Evolutionary conservation across 441 rosid species (phyloP).

Genomic region (Daphne laureola): DNA sequence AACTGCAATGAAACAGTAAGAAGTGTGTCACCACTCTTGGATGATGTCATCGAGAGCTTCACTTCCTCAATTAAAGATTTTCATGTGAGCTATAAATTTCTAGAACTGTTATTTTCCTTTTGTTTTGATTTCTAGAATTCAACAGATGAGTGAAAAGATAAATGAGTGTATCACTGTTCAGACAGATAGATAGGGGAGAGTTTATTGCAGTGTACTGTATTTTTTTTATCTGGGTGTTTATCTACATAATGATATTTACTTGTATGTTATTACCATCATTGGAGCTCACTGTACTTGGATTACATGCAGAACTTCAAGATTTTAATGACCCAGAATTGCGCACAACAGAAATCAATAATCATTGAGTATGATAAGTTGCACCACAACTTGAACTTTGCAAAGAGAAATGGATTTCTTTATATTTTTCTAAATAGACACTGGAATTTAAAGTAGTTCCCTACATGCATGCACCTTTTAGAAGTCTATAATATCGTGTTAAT

Average conservation of each 20-base stretch:
- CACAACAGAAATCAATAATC: constrained; percentile 40
- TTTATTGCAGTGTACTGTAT: no score
- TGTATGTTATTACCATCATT: constrained; percentile 3
- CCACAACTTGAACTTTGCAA: constrained; percentile 16
- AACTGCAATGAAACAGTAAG: constrained; percentile 37
- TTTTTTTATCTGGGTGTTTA: no score
- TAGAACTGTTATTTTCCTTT: no score
- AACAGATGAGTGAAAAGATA: no score
- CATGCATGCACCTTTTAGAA: no score
- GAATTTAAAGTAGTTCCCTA: no score
- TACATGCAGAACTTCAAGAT: constrained; percentile 54
- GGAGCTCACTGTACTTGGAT: constrained; percentile 10
- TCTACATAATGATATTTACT: not conserved
- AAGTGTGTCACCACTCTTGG: constrained; percentile 36
- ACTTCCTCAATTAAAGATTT: constrained; percentile 33
- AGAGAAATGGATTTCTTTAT: no score
- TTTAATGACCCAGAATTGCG: constrained; percentile 32
- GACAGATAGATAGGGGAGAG: no score
- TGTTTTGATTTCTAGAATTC: no score
- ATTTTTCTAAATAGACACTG: no score
- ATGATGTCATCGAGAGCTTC: constrained; percentile 54
- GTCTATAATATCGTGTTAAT: no score
- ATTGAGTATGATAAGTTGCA: constrained; percentile 34
- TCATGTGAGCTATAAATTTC: constrained; percentile 42
- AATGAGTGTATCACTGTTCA: no score